These are phyloP conservation scores for Caryopteris hybrid DNA, from an alignment of 305 asterid species.

Conservation along the genomic window DNA sequence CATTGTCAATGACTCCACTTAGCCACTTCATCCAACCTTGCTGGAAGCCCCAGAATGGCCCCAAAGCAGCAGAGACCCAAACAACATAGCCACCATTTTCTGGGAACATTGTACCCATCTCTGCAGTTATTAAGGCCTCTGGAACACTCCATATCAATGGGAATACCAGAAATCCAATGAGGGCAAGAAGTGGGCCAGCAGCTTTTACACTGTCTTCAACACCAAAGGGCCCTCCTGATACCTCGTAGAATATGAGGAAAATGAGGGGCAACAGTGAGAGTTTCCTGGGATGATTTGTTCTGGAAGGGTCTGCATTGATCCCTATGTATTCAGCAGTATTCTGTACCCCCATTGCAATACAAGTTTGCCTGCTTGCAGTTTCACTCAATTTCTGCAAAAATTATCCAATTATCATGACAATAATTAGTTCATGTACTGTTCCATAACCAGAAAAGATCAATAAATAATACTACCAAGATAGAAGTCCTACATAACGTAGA, in stretches of 20 bases:
- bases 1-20: constrained; percentile 83
- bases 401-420: constrained; percentile 5
- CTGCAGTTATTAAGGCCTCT: constrained; percentile 81
- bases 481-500: not conserved
- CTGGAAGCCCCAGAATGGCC: constrained; percentile 84
- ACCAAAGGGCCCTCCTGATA: constrained; percentile 91
- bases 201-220: constrained; percentile 72
- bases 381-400: constrained; percentile 42
- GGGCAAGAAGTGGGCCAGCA: constrained; percentile 80
- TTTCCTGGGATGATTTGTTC: constrained; percentile 34
- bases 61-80: constrained; percentile 88
- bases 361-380: constrained; percentile 21
- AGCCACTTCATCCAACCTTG: constrained; percentile 93
- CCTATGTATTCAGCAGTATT: constrained; percentile 34
- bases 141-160: constrained; percentile 85
- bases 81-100: constrained; percentile 86
- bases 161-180: constrained; percentile 60
- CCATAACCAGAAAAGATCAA: not conserved
- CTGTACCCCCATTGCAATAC: constrained; percentile 31
- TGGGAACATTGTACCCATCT: constrained; percentile 89
- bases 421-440: not conserved
- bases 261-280: constrained; percentile 62
- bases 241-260: constrained; percentile 84
- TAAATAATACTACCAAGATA: not conserved
- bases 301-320: constrained; percentile 29